Conservation (phyloP, 352 stramenopile genomes). For the Pythium rishiriense region DNA sequence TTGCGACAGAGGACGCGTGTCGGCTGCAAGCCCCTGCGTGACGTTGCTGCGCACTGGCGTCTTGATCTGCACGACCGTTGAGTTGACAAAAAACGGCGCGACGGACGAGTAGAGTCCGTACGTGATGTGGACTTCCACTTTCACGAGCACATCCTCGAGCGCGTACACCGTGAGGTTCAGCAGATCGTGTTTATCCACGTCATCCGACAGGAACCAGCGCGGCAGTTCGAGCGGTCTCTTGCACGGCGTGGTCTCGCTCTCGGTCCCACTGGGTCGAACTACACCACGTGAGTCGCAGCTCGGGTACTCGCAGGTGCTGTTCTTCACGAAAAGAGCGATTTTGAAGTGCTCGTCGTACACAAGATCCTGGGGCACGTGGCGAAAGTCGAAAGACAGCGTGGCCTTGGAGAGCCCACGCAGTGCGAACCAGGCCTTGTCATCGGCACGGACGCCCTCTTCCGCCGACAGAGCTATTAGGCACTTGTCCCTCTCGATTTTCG, state of each 20-base stretch:
- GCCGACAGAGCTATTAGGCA: slow-evolving; percentile 20
- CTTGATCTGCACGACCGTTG: slow-evolving; percentile 85
- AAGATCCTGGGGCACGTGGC: slow-evolving; percentile 88
- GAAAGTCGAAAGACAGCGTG: slow-evolving; percentile 94
- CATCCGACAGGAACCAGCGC: slow-evolving; percentile 88
- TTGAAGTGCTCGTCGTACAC: slow-evolving; percentile 96
- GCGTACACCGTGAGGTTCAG: slow-evolving; percentile 95
- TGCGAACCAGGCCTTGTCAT: slow-evolving; percentile 92
- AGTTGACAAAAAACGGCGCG: slow-evolving; percentile 92
- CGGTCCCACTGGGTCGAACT: slow-evolving; percentile 44
- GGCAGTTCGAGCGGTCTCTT: slow-evolving; percentile 88
- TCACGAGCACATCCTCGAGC: slow-evolving; percentile 95
- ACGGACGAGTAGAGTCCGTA: slow-evolving; percentile 90
- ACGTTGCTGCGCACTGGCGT: slow-evolving; percentile 71
- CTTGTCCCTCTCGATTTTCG: slow-evolving; percentile 38
- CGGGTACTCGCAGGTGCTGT: slow-evolving; percentile 90
- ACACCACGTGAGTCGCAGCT: slow-evolving; percentile 72
- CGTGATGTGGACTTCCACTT: slow-evolving; percentile 95
- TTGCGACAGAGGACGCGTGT: slow-evolving; percentile 72
- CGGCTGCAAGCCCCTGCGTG: slow-evolving; percentile 58
- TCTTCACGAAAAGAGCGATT: slow-evolving; percentile 94
- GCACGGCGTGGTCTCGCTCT: slow-evolving; percentile 92
- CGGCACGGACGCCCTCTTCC: slow-evolving; percentile 81
- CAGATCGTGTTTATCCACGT: slow-evolving; percentile 92
- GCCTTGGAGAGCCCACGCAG: slow-evolving; percentile 91